Base-by-base conservation (phyloP, 2,329 filamentous ascomycete species). In the Arthrocladium fulminans region DNA sequence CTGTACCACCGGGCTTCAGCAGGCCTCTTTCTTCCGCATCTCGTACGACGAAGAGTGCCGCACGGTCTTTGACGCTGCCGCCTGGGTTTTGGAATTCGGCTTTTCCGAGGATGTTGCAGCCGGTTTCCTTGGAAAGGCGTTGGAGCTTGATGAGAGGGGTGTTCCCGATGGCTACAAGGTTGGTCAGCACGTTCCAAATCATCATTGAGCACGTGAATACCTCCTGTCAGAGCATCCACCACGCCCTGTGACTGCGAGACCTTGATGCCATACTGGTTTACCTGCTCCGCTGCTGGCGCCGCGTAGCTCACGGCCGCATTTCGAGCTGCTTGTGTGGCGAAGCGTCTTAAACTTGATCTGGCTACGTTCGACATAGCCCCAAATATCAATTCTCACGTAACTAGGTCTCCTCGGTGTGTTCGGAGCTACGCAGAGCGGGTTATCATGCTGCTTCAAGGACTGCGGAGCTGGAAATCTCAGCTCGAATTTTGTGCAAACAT, bases 51-150 rank as follows among this genome's bases (percentile, higher is more conserved):
- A 87, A 98, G 42, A 96, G 79, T 3, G 92, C 92, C 2, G 92
- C 92, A 54, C 92, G 86, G 71, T 98, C 92, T 72, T 98, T 98
- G 65, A 98, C 84, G 47, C 84, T 89, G 51, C 92, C 92, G 58
- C 92, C 92, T 1, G 92, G 92, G 74, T 98, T 98, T 75, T 94
- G 92, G 72, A 98, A 98, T 67, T 98, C 92, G 60, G 92, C 89
- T 69, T 98, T 98, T 62, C 90, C 92, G 34, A 97, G 81, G 50
- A 98, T 75, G 60, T 94, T 86, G 76, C 92, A 97, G 56, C 89
- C 88, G 0, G 92, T 97, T 63, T 94, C 78, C 51, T 87, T 81
- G 34, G 90, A 97, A 58, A 97, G 81, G 53, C 75, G 80, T 68
- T 94, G 90, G 44, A 98, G 75, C 42, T 86, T 83, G 66, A 98